Evolutionary conservation across 768 basidiomycete genomes (phyloP).

Genomic region (Tricholoma saponaceum): DNA sequence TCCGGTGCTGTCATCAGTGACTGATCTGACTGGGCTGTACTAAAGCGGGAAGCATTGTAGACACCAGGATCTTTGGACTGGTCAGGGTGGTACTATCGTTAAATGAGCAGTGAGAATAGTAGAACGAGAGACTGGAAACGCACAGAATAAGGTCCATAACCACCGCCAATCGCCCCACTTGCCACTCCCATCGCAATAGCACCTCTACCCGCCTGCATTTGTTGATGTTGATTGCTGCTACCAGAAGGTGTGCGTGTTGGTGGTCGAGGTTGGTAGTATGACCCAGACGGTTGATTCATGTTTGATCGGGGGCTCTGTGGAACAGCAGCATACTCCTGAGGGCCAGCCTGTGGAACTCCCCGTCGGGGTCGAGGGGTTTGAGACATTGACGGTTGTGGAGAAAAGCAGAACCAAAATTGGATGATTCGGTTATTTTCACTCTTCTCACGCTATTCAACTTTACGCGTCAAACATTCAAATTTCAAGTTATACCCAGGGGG

Average conservation of each 20-base stretch:
- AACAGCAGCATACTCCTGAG: conserved; percentile 61
- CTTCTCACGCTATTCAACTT: conserved; percentile 22
- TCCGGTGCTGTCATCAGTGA: conserved; percentile 27
- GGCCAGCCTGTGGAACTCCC: conserved; percentile 35
- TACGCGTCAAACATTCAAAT: background rate
- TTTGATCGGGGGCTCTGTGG: conserved; percentile 54
- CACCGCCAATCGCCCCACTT: conserved; percentile 70
- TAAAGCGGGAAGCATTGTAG: conserved; percentile 53
- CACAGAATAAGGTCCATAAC: conserved; percentile 88
- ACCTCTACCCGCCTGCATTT: conserved; percentile 35
- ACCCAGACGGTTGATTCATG: conserved; percentile 13
- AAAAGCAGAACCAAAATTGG: conserved; percentile 11
- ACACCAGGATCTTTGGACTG: conserved; percentile 38
- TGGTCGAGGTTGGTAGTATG: conserved; percentile 18
- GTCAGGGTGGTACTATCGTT: conserved; percentile 53
- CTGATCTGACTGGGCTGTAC: conserved; percentile 41
- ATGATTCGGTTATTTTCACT: background rate
- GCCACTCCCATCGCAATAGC: conserved; percentile 78
- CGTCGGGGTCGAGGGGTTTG: conserved; percentile 33
- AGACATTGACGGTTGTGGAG: conserved; percentile 29
- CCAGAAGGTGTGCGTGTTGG: conserved; percentile 19
- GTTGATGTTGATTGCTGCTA: conserved; percentile 26
- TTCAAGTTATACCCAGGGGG: too few species aligned
- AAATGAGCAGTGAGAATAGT: conserved; percentile 4
- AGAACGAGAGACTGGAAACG: conserved; percentile 19